These are phyloP conservation scores for Vitis hybrid DNA, from an alignment of 177 flowering plant genomes.

Conservation along the genomic window DNA sequence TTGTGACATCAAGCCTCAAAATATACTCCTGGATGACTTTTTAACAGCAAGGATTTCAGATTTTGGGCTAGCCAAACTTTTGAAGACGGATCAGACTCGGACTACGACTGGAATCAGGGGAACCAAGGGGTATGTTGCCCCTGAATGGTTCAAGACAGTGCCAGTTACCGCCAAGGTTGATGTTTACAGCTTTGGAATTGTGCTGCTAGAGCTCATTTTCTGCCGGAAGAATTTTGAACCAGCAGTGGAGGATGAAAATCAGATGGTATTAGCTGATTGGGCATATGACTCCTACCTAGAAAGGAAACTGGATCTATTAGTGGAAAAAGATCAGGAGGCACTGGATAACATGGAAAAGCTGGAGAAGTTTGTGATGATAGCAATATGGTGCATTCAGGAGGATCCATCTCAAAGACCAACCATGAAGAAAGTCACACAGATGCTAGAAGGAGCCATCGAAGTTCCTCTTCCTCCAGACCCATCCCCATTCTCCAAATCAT, in stretches of 20 bases:
- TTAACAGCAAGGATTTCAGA: constrained; percentile 45
- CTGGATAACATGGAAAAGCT: constrained; percentile 20
- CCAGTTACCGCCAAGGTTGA: constrained; percentile 43
- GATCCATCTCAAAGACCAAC: constrained; percentile 40
- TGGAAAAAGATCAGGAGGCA: constrained; percentile 41
- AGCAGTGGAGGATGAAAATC: constrained; percentile 5
- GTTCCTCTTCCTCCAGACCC: background rate
- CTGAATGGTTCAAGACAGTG: constrained; percentile 48
- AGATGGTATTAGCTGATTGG: constrained; percentile 37
- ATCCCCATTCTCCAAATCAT: background rate
- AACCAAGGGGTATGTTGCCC: constrained; percentile 57
- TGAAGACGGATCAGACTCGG: constrained; percentile 35
- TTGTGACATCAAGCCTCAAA: constrained; percentile 61
- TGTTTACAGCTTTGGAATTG: constrained; percentile 52
- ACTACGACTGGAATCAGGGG: constrained; percentile 45
- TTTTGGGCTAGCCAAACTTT: constrained; percentile 52
- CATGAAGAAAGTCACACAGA: constrained; percentile 24
- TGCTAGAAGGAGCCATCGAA: constrained; percentile 26
- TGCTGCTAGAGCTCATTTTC: constrained; percentile 50
- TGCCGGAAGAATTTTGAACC: constrained; percentile 28
- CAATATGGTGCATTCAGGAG: constrained; percentile 53
- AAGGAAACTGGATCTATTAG: constrained; percentile 22
- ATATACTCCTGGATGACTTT: constrained; percentile 43
- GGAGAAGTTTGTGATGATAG: constrained; percentile 43
- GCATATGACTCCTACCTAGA: constrained; percentile 44